Evolutionary conservation across 768 basidiomycete genomes (phyloP).

Genomic region (Trametes gibbosa): DNA sequence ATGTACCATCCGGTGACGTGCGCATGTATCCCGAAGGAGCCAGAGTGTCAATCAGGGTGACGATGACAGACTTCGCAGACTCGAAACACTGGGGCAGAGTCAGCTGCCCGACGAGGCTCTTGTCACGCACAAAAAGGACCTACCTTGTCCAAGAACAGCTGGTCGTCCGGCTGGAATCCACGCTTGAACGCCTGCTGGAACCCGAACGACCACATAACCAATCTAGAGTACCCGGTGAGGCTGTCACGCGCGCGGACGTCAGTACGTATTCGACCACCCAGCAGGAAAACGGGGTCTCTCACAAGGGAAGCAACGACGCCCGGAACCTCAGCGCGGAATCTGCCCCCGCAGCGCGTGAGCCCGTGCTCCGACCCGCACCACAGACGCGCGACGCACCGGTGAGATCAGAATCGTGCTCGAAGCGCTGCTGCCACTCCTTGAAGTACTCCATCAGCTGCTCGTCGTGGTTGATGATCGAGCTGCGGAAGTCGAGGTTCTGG

Average conservation of each 20-base stretch:
- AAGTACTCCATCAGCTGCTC: slow-evolving; percentile 52
- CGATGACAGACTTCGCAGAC: slow-evolving; percentile 65
- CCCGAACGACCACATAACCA: slow-evolving; percentile 86
- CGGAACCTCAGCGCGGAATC: slow-evolving; percentile 62
- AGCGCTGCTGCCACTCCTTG: slow-evolving; percentile 65
- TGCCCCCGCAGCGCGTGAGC: slow-evolving; percentile 23
- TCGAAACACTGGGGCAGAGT: slow-evolving; percentile 54
- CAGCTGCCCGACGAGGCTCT: neutral
- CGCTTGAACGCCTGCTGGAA: slow-evolving; percentile 81
- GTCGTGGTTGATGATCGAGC: slow-evolving; percentile 61
- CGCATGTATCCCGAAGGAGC: slow-evolving; percentile 75
- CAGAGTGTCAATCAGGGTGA: slow-evolving; percentile 60
- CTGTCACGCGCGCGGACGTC: slow-evolving; percentile 32
- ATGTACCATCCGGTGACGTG: slow-evolving; percentile 71
- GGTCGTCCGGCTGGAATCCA: slow-evolving; percentile 59
- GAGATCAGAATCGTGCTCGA: slow-evolving; percentile 57
- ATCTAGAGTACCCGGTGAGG: slow-evolving; percentile 71
- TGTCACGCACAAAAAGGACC: slow-evolving; percentile 8
- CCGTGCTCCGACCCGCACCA: neutral
- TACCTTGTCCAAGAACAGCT: slow-evolving; percentile 69
- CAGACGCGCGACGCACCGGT: slow-evolving; percentile 39
- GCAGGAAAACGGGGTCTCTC: slow-evolving; percentile 29
- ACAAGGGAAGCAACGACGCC: slow-evolving; percentile 72
- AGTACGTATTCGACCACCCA: too few relatives aligned
- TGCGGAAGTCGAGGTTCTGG: slow-evolving; percentile 68